phyloP scores from a whole-genome alignment of 2,329 filamentous ascomycete species.

The Didymella keratinophila region DNA sequence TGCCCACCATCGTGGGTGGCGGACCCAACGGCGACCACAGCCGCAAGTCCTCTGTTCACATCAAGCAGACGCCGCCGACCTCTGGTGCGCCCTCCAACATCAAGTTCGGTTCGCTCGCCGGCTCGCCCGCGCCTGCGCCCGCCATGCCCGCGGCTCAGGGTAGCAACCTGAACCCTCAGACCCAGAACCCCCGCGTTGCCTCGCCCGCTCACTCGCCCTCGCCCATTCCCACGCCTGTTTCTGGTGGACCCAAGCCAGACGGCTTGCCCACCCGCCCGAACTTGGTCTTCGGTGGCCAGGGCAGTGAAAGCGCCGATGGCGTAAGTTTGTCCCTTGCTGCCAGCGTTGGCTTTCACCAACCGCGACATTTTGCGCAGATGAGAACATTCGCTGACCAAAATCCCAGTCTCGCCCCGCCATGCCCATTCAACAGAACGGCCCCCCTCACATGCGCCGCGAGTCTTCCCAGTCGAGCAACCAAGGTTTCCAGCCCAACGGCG shows the following conservation, averaged over 20 bases:
- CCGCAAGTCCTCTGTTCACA: constrained; percentile 92
- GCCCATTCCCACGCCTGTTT: constrained; percentile 89
- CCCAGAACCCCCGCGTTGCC: constrained; percentile 73
- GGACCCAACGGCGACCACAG: constrained; percentile 80
- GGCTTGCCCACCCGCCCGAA: constrained; percentile 74
- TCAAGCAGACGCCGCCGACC: constrained; percentile 77
- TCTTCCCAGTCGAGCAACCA: constrained; percentile 78
- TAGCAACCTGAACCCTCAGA: constrained; percentile 61
- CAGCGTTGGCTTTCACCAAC: constrained; percentile 26
- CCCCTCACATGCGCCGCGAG: constrained; percentile 80
- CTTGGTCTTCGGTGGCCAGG: constrained; percentile 82
- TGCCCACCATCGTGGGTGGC: constrained; percentile 68
- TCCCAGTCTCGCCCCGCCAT: constrained; percentile 73
- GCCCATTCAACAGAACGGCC: constrained; percentile 57
- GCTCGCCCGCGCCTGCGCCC: constrained; percentile 68
- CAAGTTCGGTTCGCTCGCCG: constrained; percentile 80
- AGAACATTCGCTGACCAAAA: constrained; percentile 23
- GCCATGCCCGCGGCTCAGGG: constrained; percentile 73
- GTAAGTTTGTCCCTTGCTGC: constrained; percentile 62
- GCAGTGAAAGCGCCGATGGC: constrained; percentile 72
- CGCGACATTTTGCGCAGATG: constrained; percentile 22
- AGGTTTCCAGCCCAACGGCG: constrained; percentile 53
- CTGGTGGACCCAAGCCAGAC: constrained; percentile 83
- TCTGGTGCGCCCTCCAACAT: constrained; percentile 65
- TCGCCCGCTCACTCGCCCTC: constrained; percentile 90